Evolutionary conservation across 1,139 yeast genomes (phyloP), one percentile per base, ranked within the genome.

Genomic region (Taiozyma sp.): DNA sequence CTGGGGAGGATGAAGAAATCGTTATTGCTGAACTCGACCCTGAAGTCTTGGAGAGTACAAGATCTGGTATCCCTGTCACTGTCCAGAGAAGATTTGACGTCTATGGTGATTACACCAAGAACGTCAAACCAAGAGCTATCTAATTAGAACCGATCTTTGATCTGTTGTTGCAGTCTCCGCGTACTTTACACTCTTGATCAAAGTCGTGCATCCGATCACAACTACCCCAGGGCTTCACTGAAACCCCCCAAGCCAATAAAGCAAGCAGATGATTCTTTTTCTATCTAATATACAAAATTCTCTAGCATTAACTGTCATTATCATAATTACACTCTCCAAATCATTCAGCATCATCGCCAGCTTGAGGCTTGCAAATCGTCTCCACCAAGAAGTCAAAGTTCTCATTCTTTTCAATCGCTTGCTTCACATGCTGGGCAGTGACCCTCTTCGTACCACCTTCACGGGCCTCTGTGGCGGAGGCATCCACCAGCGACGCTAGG

Each of bases 381-480:
- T 88, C 96, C 49, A 85, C 87, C 63, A 90, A 72, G 64, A 93
- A 93, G 70, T 93, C 99, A 70, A 93, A 93, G 66, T 87, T 92
- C 67, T 93, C 99, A 52, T 90, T 90, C 51, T 78, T 78, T 67
- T 84, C 81, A 40, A 93, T 91, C 0, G 98, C 97, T 51, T 84
- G 81, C 61, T 90, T 84, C 54, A 93, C 79, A 60, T 91, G 95
- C 43, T 87, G 83, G 0, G 96, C 93, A 38, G 86, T 83, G 14
- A 93, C 89, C 60, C 96, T 80, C 65, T 88, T 87, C 36, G 86
- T 86, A 16, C 95, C 96, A 52, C 82, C 79, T 51, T 76, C 74
- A 52, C 84, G 81, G 10, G 97, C 96, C 61, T 88, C 91, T 46
- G 80, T 77, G 49, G 90, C 84, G 19, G 96, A 80, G 48, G 88